Percentiles rank a stretch among this genome's conserved stretches.
Conservation (phyloP, 345 rosid species). For the Populus pruinosa region DNA sequence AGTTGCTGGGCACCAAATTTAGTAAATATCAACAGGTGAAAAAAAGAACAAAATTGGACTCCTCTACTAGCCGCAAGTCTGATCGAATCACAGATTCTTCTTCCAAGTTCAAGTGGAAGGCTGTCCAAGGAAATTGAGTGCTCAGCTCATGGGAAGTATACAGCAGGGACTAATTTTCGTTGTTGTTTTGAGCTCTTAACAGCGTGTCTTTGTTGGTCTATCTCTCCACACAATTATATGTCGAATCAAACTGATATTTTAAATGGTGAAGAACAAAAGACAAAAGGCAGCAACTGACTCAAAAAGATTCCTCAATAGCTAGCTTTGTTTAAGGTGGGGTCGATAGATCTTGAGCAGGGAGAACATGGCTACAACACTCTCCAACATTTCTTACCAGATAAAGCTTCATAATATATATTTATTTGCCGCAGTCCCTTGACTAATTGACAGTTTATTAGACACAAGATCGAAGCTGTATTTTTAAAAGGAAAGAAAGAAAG, state of each 20-base stretch:
- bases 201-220: constrained; percentile 4
- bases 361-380: not conserved
- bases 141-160: constrained; percentile 23
- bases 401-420: not conserved
- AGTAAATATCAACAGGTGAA: not conserved
- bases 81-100: constrained; percentile 14
- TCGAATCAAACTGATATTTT: constrained; percentile 20
- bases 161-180: not conserved
- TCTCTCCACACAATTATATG: constrained; percentile 12
- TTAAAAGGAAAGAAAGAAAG: not conserved
- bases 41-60: not conserved
- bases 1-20: not conserved
- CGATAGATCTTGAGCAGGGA: not conserved
- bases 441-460: not conserved
- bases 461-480: not conserved
- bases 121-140: constrained; percentile 14
- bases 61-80: not conserved
- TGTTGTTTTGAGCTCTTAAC: not conserved
- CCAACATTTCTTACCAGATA: not conserved
- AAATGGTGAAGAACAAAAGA: not conserved
- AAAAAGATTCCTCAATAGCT: constrained; percentile 26
- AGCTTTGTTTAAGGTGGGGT: constrained; percentile 15
- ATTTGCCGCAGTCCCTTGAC: not conserved
- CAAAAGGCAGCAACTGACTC: constrained; percentile 19
- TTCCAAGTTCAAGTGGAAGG: constrained; percentile 31